phyloP scores from a whole-genome alignment of 768 basidiomycete genomes.

The Suillus bovinus region DNA sequence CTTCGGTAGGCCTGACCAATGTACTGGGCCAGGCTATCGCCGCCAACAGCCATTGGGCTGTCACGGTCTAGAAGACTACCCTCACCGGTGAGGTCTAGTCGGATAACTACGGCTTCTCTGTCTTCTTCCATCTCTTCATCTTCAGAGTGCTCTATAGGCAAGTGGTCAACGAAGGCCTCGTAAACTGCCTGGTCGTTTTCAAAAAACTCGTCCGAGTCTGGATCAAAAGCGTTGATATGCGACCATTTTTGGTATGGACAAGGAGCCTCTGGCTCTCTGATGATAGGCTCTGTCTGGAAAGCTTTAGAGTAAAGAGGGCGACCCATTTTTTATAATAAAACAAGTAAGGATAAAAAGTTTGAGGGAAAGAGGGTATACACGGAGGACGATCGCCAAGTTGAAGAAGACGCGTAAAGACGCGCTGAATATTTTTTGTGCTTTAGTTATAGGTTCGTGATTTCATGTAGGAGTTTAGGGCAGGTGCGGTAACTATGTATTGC shows the following conservation, averaged over 20 bases:
- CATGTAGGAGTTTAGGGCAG: slow-evolving; percentile 32
- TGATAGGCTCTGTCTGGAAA: slow-evolving; percentile 38
- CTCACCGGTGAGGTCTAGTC: slow-evolving; percentile 38
- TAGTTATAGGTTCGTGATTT: slow-evolving; percentile 12
- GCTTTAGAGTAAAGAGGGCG: slow-evolving; percentile 57
- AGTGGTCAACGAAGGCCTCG: slow-evolving; percentile 63
- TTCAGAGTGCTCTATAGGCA: slow-evolving; percentile 12
- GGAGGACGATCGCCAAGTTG: slow-evolving; percentile 3
- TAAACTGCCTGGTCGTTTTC: slow-evolving; percentile 54
- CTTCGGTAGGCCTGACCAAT: slow-evolving; percentile 38
- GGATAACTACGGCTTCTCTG: slow-evolving; percentile 33
- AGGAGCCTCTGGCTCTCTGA: slow-evolving; percentile 45
- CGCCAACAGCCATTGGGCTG: slow-evolving; percentile 48
- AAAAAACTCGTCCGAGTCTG: slow-evolving; percentile 81
- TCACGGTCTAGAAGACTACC: slow-evolving; percentile 46
- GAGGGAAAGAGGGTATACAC: slow-evolving; percentile 17
- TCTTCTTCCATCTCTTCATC: slow-evolving; percentile 30
- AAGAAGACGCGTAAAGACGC: slow-evolving; percentile 7
- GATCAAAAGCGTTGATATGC: slow-evolving; percentile 68
- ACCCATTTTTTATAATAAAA: slow-evolving; percentile 49
- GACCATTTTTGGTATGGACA: slow-evolving; percentile 58
- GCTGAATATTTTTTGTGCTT: slow-evolving; percentile 12
- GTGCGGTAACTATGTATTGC: slow-evolving; percentile 19
- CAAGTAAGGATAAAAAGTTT: slow-evolving; percentile 14
- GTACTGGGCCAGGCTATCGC: slow-evolving; percentile 43